These are phyloP conservation scores for Cylindrotheca closterium DNA, from an alignment of 108 stramenopile species.

Conservation along the genomic window DNA sequence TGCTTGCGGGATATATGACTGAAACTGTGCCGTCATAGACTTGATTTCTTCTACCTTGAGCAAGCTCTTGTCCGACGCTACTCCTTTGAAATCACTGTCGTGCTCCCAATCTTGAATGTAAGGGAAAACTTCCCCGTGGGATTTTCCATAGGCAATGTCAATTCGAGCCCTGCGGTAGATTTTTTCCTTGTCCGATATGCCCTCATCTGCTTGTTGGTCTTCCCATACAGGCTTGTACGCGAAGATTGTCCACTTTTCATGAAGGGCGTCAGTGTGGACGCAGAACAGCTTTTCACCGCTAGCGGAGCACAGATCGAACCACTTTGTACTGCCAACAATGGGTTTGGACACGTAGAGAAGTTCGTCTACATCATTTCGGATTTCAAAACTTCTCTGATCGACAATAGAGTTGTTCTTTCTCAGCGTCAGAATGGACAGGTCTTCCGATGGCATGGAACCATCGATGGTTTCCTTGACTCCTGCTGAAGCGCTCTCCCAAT, in stretches of 20 bases:
- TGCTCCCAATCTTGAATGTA: not conserved
- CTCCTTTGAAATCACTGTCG: conserved; percentile 3
- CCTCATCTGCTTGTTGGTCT: conserved; percentile 6
- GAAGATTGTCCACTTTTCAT: conserved; percentile 13
- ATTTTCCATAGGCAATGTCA: conserved; percentile 20
- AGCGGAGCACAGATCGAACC: conserved; percentile 15
- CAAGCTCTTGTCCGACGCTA: not conserved
- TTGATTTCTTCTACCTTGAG: conserved; percentile 19
- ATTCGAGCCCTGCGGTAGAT: conserved; percentile 16
- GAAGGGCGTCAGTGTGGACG: conserved; percentile 14
- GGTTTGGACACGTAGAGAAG: conserved; percentile 8
- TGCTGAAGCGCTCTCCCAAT: conserved; percentile 22
- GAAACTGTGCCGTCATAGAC: conserved; percentile 22
- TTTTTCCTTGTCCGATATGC: not conserved
- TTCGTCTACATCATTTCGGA: conserved; percentile 10
- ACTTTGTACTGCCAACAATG: conserved; percentile 15
- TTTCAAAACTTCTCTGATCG: conserved; percentile 25
- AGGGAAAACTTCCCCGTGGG: conserved; percentile 12
- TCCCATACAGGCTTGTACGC: conserved; percentile 13
- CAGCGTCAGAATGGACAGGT: conserved; percentile 14
- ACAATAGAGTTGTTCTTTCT: conserved; percentile 14
- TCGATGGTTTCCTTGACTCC: conserved; percentile 12
- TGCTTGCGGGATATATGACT: conserved; percentile 17
- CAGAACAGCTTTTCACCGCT: conserved; percentile 10
- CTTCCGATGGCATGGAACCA: conserved; percentile 3